Evolutionary conservation across 2,329 filamentous ascomycete species (phyloP).

Genomic region (Helminthosporium solani): DNA sequence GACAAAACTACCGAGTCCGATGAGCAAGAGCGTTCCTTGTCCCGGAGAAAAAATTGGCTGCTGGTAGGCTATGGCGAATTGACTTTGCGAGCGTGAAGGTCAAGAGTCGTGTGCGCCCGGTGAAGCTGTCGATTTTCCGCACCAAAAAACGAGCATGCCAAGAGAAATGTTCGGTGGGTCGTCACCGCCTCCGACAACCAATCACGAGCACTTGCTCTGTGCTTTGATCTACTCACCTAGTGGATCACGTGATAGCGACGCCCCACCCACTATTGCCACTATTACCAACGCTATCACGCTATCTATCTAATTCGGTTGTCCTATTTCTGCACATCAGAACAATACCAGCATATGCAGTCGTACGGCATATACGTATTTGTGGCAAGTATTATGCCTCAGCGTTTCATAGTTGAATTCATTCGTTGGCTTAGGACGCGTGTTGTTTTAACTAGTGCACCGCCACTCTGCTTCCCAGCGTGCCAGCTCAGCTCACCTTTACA

Average conservation of each 20-base stretch:
- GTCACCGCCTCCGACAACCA: constrained; percentile 6
- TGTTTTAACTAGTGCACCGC: no score
- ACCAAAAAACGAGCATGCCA: constrained; percentile 17
- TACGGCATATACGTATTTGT: not conserved
- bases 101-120: constrained; percentile 29
- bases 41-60: not conserved
- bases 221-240: no score
- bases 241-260: no score
- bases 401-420: no score
- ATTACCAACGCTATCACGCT: no score
- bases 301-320: no score
- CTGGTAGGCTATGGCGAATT: constrained; percentile 10
- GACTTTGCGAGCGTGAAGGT: not conserved
- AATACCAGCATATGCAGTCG: not conserved
- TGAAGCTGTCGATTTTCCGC: constrained; percentile 24
- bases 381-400: not conserved
- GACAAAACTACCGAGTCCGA: not conserved
- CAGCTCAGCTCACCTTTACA: no score
- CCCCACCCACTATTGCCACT: no score
- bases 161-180: constrained; percentile 18
- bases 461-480: no score
- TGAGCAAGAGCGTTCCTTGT: not conserved
- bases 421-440: no score
- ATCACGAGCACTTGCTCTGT: not conserved
- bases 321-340: no score